These are phyloP conservation scores for Zoysia japonica DNA, from an alignment of 176 grass and related monocot species.

Conservation along the genomic window DNA sequence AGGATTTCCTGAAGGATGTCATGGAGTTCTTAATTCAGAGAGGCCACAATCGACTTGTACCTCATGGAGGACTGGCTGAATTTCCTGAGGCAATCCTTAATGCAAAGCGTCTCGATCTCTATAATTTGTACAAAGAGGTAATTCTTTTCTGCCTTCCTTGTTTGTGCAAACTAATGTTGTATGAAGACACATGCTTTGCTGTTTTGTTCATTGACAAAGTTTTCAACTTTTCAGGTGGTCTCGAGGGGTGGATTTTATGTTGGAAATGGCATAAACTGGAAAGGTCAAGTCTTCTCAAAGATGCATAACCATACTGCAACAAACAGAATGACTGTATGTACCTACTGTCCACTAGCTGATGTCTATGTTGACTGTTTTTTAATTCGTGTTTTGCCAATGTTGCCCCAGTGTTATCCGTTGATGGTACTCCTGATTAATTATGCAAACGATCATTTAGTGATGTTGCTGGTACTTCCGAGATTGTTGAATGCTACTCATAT, in stretches of 20 bases:
- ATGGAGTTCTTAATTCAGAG: constrained; percentile 89
- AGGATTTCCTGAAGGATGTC: constrained; percentile 93
- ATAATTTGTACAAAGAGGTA: constrained; percentile 99
- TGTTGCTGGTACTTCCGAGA: background rate
- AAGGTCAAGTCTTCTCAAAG: constrained; percentile 95
- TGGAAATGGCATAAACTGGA: constrained; percentile 97
- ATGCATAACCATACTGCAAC: constrained; percentile 86
- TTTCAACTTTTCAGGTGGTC: constrained; percentile 65
- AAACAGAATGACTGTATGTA: constrained; percentile 88
- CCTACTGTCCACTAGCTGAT: constrained; percentile 1
- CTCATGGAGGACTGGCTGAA: constrained; percentile 86
- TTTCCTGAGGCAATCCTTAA: constrained; percentile 97
- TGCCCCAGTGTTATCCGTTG: no score
- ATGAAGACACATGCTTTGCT: background rate
- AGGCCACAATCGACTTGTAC: constrained; percentile 86
- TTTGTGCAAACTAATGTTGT: constrained; percentile 9
- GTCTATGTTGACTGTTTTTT: background rate
- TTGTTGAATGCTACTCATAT: constrained; percentile 4
- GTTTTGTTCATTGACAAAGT: constrained; percentile 20
- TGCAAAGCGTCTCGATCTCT: constrained; percentile 95
- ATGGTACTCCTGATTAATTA: no score
- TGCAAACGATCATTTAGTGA: background rate
- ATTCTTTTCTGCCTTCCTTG: constrained; percentile 17
- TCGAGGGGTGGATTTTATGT: constrained; percentile 98
- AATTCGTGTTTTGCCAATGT: no score